A percentile compares a stretch with the other conserved stretches of the same genome.
Evolutionary conservation across 2,329 filamentous ascomycete genomes (phyloP).

Genomic region (Botrytis aclada): DNA sequence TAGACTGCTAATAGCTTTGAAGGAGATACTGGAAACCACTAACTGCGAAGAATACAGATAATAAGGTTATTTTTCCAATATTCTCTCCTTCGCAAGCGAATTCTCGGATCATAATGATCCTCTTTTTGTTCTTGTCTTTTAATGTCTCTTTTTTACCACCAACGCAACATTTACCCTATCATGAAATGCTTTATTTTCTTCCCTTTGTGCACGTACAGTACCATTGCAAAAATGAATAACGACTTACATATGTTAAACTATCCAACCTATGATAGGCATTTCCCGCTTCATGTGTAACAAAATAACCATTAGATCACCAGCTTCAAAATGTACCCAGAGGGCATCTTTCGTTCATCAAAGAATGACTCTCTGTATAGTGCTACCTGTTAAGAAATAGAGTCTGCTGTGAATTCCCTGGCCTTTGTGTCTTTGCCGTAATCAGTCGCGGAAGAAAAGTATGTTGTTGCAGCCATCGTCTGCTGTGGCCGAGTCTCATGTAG

Average conservation of each 20-base stretch:
- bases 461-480: conserved; percentile 52
- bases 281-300: background rate
- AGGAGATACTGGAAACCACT: no score
- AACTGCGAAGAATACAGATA: background rate
- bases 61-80: background rate
- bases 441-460: conserved; percentile 36
- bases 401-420: conserved; percentile 43
- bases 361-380: conserved; percentile 37
- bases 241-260: background rate
- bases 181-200: background rate
- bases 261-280: no score
- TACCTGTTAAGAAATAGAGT: conserved; percentile 46
- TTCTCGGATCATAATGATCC: background rate
- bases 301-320: background rate
- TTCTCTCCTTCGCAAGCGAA: background rate
- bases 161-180: background rate
- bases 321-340: background rate
- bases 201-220: background rate
- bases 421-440: conserved; percentile 45
- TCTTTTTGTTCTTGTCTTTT: background rate
- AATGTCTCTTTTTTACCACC: background rate
- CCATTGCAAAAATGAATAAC: background rate
- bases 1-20: no score
- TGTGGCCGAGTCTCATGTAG: conserved; percentile 53
- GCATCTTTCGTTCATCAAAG: background rate